Percentiles rank a stretch among this genome's conserved stretches.
Conservation (phyloP, 805 yeast genomes). For the Saccharomycopsis fodiens region DNA sequence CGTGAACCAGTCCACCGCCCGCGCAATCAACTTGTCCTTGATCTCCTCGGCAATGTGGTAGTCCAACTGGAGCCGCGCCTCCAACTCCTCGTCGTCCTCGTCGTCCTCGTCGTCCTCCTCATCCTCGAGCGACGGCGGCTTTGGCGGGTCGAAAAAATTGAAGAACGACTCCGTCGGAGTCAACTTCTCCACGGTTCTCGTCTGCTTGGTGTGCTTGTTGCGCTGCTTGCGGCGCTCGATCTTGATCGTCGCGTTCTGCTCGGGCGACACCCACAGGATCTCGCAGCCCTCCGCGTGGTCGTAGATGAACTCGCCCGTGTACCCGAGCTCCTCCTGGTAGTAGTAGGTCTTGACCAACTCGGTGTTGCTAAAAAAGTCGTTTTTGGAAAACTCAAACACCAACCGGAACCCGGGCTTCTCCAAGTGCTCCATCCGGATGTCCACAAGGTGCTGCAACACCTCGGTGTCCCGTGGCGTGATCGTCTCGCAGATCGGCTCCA, state of each 20-base stretch:
- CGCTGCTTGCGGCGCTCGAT: slow-evolving; percentile 96
- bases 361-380: slow-evolving; percentile 70
- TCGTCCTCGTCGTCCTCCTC: slow-evolving; percentile 59
- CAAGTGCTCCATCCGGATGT: slow-evolving; percentile 73
- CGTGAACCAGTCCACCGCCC: slow-evolving; percentile 98
- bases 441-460: slow-evolving; percentile 58
- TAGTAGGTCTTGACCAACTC: slow-evolving; percentile 78
- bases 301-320: slow-evolving; percentile 92
- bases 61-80: slow-evolving; percentile 80
- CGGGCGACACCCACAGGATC: slow-evolving; percentile 77
- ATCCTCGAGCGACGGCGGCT: slow-evolving; percentile 48
- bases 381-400: slow-evolving; percentile 69
- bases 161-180: slow-evolving; percentile 94
- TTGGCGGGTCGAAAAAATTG: slow-evolving; percentile 93
- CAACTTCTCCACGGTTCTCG: slow-evolving; percentile 89
- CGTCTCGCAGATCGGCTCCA: slow-evolving; percentile 71
- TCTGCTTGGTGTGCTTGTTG: slow-evolving; percentile 92
- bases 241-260: slow-evolving; percentile 72
- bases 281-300: slow-evolving; percentile 92
- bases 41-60: slow-evolving; percentile 94
- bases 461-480: slow-evolving; percentile 88
- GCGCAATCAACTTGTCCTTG: slow-evolving; percentile 90
- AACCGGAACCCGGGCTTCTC: slow-evolving; percentile 84
- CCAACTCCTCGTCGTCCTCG: slow-evolving; percentile 66
- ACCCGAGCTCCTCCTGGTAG: slow-evolving; percentile 90